Percentiles rank a stretch among this genome's conserved stretches.
These are phyloP conservation scores for Malbranchea cinnamomea DNA, from an alignment of 2,329 filamentous ascomycete species.

Conservation along the genomic window DNA sequence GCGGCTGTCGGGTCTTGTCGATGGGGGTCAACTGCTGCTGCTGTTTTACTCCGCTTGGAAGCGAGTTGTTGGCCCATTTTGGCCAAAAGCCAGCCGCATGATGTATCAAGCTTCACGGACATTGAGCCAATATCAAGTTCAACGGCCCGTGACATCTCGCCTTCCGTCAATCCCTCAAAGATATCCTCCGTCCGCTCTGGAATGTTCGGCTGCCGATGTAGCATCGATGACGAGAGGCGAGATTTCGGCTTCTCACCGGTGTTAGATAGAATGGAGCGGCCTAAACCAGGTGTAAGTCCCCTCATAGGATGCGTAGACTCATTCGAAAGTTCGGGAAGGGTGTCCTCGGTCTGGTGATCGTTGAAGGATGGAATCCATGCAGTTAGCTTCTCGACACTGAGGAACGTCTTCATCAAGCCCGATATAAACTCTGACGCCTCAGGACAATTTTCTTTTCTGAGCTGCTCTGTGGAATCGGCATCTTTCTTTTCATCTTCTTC, in stretches of 20 bases:
- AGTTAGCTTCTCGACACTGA: conserved; percentile 20
- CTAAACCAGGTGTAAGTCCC: conserved; percentile 7
- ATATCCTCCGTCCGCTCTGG: not conserved
- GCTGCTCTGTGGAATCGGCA: no score
- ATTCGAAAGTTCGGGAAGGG: not conserved
- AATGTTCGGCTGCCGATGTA: not conserved
- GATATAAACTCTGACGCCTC: conserved; percentile 12
- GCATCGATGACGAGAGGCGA: conserved; percentile 2
- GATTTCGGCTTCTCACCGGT: conserved; percentile 3
- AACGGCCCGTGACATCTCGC: conserved; percentile 11
- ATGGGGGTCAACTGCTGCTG: conserved; percentile 2
- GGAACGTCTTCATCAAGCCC: conserved; percentile 21
- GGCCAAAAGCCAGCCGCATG: conserved; percentile 26
- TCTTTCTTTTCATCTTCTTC: no score
- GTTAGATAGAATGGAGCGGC: conserved; percentile 9
- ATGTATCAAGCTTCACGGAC: conserved; percentile 24
- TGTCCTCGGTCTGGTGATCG: conserved; percentile 3
- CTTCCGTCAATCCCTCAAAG: conserved; percentile 1
- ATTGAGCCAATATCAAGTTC: conserved; percentile 19
- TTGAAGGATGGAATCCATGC: conserved; percentile 22
- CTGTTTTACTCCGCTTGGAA: conserved; percentile 10
- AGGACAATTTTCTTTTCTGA: no score
- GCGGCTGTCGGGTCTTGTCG: conserved; percentile 5
- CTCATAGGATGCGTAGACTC: conserved; percentile 5
- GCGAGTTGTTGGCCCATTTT: conserved; percentile 22